Base-by-base conservation (phyloP, 352 stramenopile species). In the Ophiocytium majus region DNA sequence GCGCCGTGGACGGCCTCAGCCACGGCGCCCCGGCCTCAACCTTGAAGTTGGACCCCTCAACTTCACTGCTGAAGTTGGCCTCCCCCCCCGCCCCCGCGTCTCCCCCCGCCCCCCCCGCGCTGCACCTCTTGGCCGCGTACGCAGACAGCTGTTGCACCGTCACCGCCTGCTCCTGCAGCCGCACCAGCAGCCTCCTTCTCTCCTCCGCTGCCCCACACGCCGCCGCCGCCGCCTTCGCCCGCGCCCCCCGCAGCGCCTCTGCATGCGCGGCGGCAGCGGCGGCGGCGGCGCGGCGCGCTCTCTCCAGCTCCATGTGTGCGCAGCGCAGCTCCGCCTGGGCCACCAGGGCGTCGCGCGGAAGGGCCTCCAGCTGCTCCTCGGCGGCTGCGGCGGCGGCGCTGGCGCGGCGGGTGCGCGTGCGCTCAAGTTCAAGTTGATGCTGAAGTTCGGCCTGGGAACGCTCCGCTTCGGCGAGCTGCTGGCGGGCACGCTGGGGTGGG, bases 111-210 rank as follows among this genome's bases (percentile, higher is more conserved):
- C 5, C 14, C 43, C 5, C 43, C 43, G 43, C 43, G 43, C 43
- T 57, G 43, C 43, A 57, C 43, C 14, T 5, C 43, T 76, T 5
- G 5, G 64, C 64, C 31, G 64, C 64, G 17, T 17, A 76, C 31
- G 64, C 64, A 10, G 64, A 76, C 31, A 76, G 64, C 34, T 76
- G 64, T 10, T 76, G 64, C 17, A 76, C 17, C 31, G 64, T 17
- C 34, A 17, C 31, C 31, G 64, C 64, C 64, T 76, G 64, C 64
- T 76, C 64, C 34, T 76, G 64, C 34, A 76, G 5, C 5, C 64
- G 64, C 64, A 34, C 5, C 34, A 76, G 64, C 64, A 76, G 31
- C 31, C 64, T 5, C 34, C 64, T 5, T 10, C 64, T 5, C 64
- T 76, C 64, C 5, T 37, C 34, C 5, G 5, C 31, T 5, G 5